phyloP scores from a whole-genome alignment of 108 stramenopile genomes.

The Seminavis robusta region DNA sequence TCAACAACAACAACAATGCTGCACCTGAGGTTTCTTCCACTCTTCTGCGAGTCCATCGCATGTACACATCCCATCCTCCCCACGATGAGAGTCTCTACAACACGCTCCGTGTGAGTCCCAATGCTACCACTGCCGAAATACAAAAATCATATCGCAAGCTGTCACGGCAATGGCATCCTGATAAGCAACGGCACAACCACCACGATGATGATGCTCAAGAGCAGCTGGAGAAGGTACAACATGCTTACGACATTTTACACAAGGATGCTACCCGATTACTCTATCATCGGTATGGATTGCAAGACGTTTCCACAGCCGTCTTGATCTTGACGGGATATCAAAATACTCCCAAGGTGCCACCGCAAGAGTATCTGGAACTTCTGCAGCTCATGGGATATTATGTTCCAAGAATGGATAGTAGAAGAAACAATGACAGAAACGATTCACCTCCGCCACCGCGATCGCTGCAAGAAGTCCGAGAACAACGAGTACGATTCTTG shows the following conservation, averaged over 20 bases:
- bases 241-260: constrained; percentile 71
- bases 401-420: not conserved
- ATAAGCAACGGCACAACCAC: constrained; percentile 39
- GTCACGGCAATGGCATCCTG: constrained; percentile 79
- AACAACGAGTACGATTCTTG: constrained; percentile 41
- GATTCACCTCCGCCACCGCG: not conserved
- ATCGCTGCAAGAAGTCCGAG: not conserved
- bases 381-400: constrained; percentile 39
- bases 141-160: constrained; percentile 57
- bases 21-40: constrained; percentile 35
- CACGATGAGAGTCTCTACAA: constrained; percentile 79
- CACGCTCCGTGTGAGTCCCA: constrained; percentile 54
- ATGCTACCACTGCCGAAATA: constrained; percentile 76
- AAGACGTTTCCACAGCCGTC: constrained; percentile 46
- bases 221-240: constrained; percentile 37
- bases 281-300: constrained; percentile 71
- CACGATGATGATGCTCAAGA: constrained; percentile 18
- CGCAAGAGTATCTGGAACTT: constrained; percentile 10
- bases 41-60: constrained; percentile 37
- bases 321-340: constrained; percentile 43
- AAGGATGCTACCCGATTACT: constrained; percentile 69
- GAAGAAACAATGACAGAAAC: not conserved
- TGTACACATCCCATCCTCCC: constrained; percentile 46
- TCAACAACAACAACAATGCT: not conserved
- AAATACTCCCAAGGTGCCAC: not conserved